These are phyloP conservation scores for Tolypocladium nubicola DNA, from an alignment of 2,329 filamentous ascomycete genomes.

Conservation along the genomic window DNA sequence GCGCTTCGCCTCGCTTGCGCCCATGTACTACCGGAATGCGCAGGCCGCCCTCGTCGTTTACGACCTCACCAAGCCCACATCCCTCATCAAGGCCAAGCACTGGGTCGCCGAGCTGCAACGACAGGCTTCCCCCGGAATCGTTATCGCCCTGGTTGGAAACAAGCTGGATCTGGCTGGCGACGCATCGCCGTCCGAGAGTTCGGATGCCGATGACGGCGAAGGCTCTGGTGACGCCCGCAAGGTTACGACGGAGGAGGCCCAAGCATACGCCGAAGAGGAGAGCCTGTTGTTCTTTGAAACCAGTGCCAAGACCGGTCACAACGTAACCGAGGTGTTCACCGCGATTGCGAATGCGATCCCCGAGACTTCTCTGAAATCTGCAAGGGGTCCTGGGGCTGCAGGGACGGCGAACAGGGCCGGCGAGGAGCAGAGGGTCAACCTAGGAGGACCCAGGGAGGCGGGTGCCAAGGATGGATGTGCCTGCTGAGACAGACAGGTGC, in stretches of 20 bases:
- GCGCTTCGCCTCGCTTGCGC: conserved; percentile 89
- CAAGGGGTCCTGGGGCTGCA: conserved; percentile 60
- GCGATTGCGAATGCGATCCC: conserved; percentile 97
- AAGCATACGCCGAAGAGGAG: conserved; percentile 90
- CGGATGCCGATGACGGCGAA: conserved; percentile 45
- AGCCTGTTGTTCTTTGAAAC: conserved; percentile 94
- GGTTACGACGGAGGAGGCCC: conserved; percentile 82
- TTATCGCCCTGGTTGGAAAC: conserved; percentile 95
- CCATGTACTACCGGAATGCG: conserved; percentile 99
- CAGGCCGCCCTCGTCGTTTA: conserved; percentile 97
- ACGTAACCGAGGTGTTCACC: conserved; percentile 93
- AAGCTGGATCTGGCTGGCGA: conserved; percentile 81
- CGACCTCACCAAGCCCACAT: conserved; percentile 94
- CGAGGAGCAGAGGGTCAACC: conserved; percentile 70
- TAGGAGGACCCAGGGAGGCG: conserved; percentile 61
- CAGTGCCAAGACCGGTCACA: conserved; percentile 89
- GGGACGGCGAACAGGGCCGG: conserved; percentile 47
- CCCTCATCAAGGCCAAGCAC: conserved; percentile 92
- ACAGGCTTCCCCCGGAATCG: conserved; percentile 91
- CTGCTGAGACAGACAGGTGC: conserved; percentile 42
- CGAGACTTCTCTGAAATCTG: conserved; percentile 88
- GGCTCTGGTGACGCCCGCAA: conserved; percentile 70
- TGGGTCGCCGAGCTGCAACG: conserved; percentile 97
- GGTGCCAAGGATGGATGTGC: conserved; percentile 87
- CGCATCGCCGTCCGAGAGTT: conserved; percentile 32